Evolutionary conservation across 2,329 filamentous ascomycete genomes (phyloP).

Genomic region (Stromatinia cepivora): DNA sequence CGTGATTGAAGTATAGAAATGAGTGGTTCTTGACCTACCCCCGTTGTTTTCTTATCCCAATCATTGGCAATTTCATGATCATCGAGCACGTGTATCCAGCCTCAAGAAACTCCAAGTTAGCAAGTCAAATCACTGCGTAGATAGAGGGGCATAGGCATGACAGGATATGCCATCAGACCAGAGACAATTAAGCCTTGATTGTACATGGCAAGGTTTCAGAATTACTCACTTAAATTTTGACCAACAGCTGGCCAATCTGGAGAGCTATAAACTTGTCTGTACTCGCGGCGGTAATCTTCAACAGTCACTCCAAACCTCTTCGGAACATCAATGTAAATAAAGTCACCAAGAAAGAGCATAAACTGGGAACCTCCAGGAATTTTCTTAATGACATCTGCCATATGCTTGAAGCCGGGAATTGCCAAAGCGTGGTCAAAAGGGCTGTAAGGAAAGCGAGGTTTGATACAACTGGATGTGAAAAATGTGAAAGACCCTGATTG

Average conservation of each 20-base stretch:
- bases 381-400: constrained; percentile 70
- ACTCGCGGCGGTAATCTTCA: constrained; percentile 84
- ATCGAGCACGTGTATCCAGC: constrained; percentile 93
- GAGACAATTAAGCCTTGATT: not conserved
- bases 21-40: constrained; percentile 60
- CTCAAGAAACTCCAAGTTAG: constrained; percentile 1
- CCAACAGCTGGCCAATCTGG: constrained; percentile 82
- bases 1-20: constrained; percentile 24
- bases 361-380: constrained; percentile 67
- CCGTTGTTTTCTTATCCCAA: constrained; percentile 80
- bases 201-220: not conserved
- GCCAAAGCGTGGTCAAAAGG: constrained; percentile 79
- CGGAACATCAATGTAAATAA: constrained; percentile 90
- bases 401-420: constrained; percentile 75
- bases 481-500: constrained; percentile 77
- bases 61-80: constrained; percentile 97
- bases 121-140: not conserved
- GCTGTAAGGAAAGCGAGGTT: constrained; percentile 86
- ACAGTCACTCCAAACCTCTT: constrained; percentile 69
- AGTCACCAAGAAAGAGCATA: constrained; percentile 82
- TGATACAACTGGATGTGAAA: constrained; percentile 88
- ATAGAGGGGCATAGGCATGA: not conserved
- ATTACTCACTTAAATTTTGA: constrained; percentile 66
- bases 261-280: constrained; percentile 92
- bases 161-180: not conserved